A percentile compares a stretch with the other conserved stretches of the same genome.
Conservation (phyloP, 768 basidiomycete genomes). For the Crepidotus variabilis region DNA sequence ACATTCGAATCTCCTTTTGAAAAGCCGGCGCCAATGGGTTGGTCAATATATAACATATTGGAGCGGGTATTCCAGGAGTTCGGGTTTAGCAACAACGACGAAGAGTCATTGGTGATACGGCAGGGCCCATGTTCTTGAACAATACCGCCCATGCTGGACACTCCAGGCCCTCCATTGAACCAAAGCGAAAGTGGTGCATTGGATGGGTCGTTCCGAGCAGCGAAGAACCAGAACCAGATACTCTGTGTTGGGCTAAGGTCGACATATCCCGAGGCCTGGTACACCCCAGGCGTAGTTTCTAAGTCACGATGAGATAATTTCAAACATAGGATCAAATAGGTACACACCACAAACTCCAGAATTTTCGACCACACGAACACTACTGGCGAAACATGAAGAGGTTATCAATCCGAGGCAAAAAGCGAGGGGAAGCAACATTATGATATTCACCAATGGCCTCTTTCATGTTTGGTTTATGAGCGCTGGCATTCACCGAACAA, state of each 20-base stretch:
- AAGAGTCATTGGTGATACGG: too few relatives aligned
- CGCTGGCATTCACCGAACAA: too few relatives aligned
- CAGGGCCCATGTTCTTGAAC: slow-evolving; percentile 72
- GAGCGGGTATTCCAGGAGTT: slow-evolving; percentile 69
- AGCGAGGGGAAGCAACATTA: too few relatives aligned
- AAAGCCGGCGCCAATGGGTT: slow-evolving; percentile 65
- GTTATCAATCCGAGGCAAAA: too few relatives aligned
- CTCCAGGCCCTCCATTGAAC: slow-evolving; percentile 62
- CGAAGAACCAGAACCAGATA: slow-evolving; percentile 68
- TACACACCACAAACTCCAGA: slow-evolving; percentile 21
- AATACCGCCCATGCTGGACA: slow-evolving; percentile 61
- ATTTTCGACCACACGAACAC: too few relatives aligned
- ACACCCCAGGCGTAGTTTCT: slow-evolving; percentile 60
- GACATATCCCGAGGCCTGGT: slow-evolving; percentile 60
- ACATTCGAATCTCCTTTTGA: slow-evolving; percentile 54
- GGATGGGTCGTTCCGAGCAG: slow-evolving; percentile 53
- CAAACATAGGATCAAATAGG: too few relatives aligned
- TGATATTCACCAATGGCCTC: too few relatives aligned
- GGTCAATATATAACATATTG: slow-evolving; percentile 71
- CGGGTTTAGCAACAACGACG: slow-evolving; percentile 53
- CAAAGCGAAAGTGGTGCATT: slow-evolving; percentile 67
- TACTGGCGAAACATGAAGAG: too few relatives aligned
- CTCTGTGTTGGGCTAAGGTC: slow-evolving; percentile 37
- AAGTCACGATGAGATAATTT: too few relatives aligned
- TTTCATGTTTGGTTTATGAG: too few relatives aligned